Evolutionary conservation across 2,329 filamentous ascomycete genomes (phyloP).

Genomic region (Drechslerella stenobrocha): DNA sequence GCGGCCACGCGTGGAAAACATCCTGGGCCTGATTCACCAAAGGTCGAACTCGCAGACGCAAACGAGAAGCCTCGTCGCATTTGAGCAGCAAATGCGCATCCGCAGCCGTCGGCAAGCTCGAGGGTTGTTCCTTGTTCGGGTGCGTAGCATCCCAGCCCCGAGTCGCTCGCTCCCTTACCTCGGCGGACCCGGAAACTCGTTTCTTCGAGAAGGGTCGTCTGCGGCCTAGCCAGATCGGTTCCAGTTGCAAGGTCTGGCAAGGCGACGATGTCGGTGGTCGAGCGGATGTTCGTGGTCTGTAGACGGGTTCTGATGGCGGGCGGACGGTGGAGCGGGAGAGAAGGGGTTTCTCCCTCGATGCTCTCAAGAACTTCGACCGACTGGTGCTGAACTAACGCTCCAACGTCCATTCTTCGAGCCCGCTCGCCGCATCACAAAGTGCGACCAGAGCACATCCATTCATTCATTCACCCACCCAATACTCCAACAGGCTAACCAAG

Average conservation of each 20-base stretch:
- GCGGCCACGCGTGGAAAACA: constrained; percentile 39
- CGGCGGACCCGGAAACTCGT: constrained; percentile 45
- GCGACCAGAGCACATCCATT: constrained; percentile 8
- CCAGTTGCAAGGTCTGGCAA: no score
- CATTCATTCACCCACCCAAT: no score
- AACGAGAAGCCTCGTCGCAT: constrained; percentile 3
- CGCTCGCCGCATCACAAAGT: constrained; percentile 41
- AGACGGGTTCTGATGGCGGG: no score
- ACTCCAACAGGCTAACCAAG: background rate
- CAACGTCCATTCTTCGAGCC: constrained; percentile 24
- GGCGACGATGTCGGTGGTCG: no score
- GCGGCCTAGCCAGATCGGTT: constrained; percentile 22
- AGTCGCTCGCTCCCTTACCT: constrained; percentile 45
- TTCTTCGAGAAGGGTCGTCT: constrained; percentile 28
- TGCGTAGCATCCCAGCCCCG: constrained; percentile 47
- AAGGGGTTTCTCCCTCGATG: background rate
- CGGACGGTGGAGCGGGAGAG: no score
- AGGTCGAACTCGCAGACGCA: constrained; percentile 18
- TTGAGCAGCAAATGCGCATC: background rate
- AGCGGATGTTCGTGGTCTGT: no score
- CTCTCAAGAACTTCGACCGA: background rate
- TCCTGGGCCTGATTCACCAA: constrained; percentile 15
- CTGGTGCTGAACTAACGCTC: constrained; percentile 16
- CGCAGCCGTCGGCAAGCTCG: constrained; percentile 40
- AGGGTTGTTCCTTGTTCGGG: constrained; percentile 47